Evolutionary conservation across 1,139 yeast genomes (phyloP).

Genomic region (Taphrina populina): DNA sequence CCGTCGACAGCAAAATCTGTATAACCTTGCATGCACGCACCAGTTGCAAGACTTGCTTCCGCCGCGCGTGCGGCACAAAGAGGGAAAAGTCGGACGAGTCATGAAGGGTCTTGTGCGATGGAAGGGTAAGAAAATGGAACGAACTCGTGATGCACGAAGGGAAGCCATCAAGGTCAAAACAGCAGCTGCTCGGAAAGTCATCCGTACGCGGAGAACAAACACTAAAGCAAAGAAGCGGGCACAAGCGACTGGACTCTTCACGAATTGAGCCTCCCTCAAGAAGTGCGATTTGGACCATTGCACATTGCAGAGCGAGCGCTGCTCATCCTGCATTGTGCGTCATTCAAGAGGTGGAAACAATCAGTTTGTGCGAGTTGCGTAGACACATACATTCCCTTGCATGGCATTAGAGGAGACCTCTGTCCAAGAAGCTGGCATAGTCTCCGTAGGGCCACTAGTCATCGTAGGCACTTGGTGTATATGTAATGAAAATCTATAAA

Average conservation of each 20-base stretch:
- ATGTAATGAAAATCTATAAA: too few relatives aligned
- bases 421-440: too few relatives aligned
- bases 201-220: slow-evolving; percentile 18
- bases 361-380: too few relatives aligned
- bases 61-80: slow-evolving; percentile 15
- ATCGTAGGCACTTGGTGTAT: too few relatives aligned
- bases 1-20: slow-evolving; percentile 27
- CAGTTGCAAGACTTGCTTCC: slow-evolving; percentile 20
- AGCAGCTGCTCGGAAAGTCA: slow-evolving; percentile 9
- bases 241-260: slow-evolving; percentile 8
- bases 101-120: slow-evolving; percentile 30
- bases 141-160: slow-evolving; percentile 23
- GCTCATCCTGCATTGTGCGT: too few relatives aligned
- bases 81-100: slow-evolving; percentile 5
- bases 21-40: slow-evolving; percentile 13
- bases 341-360: too few relatives aligned
- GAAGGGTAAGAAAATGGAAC: slow-evolving; percentile 32
- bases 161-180: slow-evolving; percentile 22
- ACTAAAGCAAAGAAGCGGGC: slow-evolving; percentile 26
- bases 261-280: too few relatives aligned
- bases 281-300: too few relatives aligned
- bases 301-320: too few relatives aligned
- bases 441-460: too few relatives aligned
- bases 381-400: too few relatives aligned
- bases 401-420: too few relatives aligned